Evolutionary conservation across 306 rosid species (phyloP).

Genomic region (Sphenostylis stenocarpa): DNA sequence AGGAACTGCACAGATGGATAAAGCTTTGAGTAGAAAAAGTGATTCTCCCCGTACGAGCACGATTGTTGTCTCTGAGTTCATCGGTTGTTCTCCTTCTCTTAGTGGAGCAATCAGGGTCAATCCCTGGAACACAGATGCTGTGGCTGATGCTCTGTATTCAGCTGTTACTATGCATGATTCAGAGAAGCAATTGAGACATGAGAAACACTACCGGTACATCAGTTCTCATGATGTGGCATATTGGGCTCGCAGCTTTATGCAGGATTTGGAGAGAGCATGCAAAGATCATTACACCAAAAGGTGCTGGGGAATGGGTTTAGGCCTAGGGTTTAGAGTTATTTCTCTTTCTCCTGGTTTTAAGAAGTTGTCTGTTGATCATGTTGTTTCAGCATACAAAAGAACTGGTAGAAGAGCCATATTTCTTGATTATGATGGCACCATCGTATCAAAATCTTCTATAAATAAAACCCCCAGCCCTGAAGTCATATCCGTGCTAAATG

Average conservation of each 20-base stretch:
- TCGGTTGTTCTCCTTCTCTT: conserved; percentile 82
- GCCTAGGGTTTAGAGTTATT: conserved; percentile 69
- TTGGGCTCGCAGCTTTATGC: conserved; percentile 81
- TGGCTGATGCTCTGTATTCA: conserved; percentile 66
- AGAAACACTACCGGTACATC: conserved; percentile 69
- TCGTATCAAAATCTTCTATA: conserved; percentile 57
- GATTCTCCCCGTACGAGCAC: conserved; percentile 59
- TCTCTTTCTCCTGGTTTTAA: conserved; percentile 65
- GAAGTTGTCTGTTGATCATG: conserved; percentile 58
- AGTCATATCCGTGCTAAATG: conserved; percentile 58
- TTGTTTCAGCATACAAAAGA: conserved; percentile 61
- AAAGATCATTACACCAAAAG: conserved; percentile 64
- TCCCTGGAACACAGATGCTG: conserved; percentile 78
- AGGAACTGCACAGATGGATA: conserved; percentile 55
- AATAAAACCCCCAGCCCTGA: conserved; percentile 58
- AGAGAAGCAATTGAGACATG: conserved; percentile 72
- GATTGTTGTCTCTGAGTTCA: conserved; percentile 84
- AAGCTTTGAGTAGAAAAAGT: conserved; percentile 44
- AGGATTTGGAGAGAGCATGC: conserved; percentile 80
- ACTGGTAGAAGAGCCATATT: conserved; percentile 64
- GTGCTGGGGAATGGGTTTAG: conserved; percentile 75
- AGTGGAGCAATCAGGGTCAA: conserved; percentile 91
- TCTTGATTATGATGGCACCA: conserved; percentile 83
- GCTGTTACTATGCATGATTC: conserved; percentile 63
- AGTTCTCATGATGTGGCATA: conserved; percentile 82